A percentile compares a stretch with the other conserved stretches of the same genome.
Evolutionary conservation across 164 flowering plant species (phyloP).

Genomic region (Amborella trichopoda): DNA sequence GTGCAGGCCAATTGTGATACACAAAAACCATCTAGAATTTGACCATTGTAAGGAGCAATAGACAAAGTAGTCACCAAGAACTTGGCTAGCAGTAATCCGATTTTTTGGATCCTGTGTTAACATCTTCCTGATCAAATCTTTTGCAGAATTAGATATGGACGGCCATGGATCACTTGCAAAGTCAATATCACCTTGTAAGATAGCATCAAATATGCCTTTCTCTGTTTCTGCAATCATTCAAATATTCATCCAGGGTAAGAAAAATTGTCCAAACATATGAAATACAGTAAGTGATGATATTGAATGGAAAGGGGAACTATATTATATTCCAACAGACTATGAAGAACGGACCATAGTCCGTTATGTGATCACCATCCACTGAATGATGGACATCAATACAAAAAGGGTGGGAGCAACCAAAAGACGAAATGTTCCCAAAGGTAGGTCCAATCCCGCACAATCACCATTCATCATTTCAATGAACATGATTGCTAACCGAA

Average conservation of each 20-base stretch:
- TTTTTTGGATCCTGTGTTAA: slow-evolving; percentile 47
- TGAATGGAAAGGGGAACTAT: too few relatives aligned
- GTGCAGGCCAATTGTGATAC: neutral
- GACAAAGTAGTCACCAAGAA: slow-evolving; percentile 30
- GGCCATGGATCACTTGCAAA: slow-evolving; percentile 74
- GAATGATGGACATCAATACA: too few relatives aligned
- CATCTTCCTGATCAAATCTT: slow-evolving; percentile 78
- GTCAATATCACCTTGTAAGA: slow-evolving; percentile 40
- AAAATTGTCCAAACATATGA: too few relatives aligned
- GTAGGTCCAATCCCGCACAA: too few relatives aligned
- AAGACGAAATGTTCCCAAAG: too few relatives aligned
- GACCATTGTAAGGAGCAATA: neutral
- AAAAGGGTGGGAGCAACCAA: too few relatives aligned
- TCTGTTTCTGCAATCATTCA: slow-evolving; percentile 49
- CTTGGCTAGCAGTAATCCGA: slow-evolving; percentile 75
- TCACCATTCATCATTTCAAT: too few relatives aligned
- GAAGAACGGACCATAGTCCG: too few relatives aligned
- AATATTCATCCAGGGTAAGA: neutral
- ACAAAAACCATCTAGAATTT: neutral
- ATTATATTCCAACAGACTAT: too few relatives aligned
- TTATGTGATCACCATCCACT: too few relatives aligned
- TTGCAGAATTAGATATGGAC: slow-evolving; percentile 58
- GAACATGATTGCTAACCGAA: too few relatives aligned
- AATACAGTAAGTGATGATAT: too few relatives aligned
- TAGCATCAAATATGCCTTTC: slow-evolving; percentile 53